A percentile compares a stretch with the other conserved stretches of the same genome.
Evolutionary conservation across 108 stramenopile genomes (phyloP).

Genomic region (Cyclotella kingstonii): DNA sequence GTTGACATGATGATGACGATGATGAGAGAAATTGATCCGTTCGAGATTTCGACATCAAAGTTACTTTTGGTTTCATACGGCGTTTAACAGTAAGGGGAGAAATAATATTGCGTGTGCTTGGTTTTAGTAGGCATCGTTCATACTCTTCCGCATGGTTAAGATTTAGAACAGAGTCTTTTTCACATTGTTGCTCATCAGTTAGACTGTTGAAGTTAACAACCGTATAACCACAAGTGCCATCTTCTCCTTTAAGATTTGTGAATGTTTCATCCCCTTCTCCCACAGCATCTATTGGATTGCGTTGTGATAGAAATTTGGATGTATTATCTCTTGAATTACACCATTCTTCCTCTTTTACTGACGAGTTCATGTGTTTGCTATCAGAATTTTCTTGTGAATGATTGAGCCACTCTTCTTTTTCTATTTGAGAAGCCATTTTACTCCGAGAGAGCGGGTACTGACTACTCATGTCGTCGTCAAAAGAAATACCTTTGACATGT

Average conservation of each 20-base stretch:
- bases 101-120: slow-evolving; percentile 66
- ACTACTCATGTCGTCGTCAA: slow-evolving; percentile 10
- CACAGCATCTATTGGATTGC: background rate
- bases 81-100: slow-evolving; percentile 79
- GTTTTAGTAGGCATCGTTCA: slow-evolving; percentile 59
- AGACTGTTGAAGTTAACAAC: background rate
- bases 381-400: slow-evolving; percentile 1
- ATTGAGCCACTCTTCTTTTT: background rate
- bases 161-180: slow-evolving; percentile 12
- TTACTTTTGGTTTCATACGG: slow-evolving; percentile 76
- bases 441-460: slow-evolving; percentile 8
- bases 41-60: slow-evolving; percentile 52
- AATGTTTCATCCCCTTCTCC: background rate
- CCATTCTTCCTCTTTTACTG: background rate
- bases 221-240: background rate
- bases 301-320: slow-evolving; percentile 15
- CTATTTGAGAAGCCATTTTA: background rate
- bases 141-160: slow-evolving; percentile 49
- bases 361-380: background rate
- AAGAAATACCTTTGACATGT: background rate
- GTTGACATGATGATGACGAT: slow-evolving; percentile 7
- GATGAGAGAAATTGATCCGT: slow-evolving; percentile 8
- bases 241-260: background rate
- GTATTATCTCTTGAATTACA: slow-evolving; percentile 29
- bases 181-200: slow-evolving; percentile 9